These are phyloP conservation scores for Anthostomella pinea DNA, from an alignment of 2,329 filamentous ascomycete genomes.

Conservation along the genomic window DNA sequence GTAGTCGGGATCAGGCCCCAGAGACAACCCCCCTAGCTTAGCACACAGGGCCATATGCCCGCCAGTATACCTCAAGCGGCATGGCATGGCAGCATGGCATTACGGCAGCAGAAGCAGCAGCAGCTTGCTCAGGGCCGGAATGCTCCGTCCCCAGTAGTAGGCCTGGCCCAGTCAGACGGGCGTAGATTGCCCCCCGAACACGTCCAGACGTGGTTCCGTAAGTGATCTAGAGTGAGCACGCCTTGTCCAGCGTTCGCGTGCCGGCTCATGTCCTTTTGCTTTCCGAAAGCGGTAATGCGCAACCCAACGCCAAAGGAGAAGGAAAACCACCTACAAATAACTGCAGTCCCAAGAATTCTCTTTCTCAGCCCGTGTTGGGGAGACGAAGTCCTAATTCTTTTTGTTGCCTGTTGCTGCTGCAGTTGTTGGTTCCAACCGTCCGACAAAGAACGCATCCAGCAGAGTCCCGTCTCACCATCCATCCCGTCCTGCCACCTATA, in stretches of 20 bases:
- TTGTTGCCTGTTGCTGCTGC: constrained; percentile 16
- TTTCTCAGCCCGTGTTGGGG: constrained; percentile 21
- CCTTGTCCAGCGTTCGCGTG: constrained; percentile 12
- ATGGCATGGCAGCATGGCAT: constrained; percentile 10
- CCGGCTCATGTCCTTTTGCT: constrained; percentile 15
- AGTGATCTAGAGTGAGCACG: constrained; percentile 19
- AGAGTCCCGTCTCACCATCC: constrained; percentile 13
- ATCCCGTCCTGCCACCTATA: constrained; percentile 8
- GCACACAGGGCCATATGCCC: no score
- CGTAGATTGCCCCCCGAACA: constrained; percentile 21
- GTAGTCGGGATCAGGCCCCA: constrained; percentile 10
- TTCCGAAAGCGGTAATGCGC: constrained; percentile 32
- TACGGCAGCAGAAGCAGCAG: constrained; percentile 2
- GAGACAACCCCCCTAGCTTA: constrained; percentile 7
- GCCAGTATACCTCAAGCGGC: constrained; percentile 6
- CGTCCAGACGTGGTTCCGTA: constrained; percentile 21
- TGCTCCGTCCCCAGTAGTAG: constrained; percentile 23
- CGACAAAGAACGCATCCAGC: constrained; percentile 27
- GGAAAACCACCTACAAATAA: constrained; percentile 31
- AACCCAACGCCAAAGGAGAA: constrained; percentile 22
- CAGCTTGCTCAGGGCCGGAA: constrained; percentile 18
- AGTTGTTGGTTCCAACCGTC: constrained; percentile 18
- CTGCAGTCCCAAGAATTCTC: constrained; percentile 22
- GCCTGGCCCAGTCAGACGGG: constrained; percentile 8
- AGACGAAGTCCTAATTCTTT: constrained; percentile 20